A percentile compares a stretch with the other conserved stretches of the same genome.
These are phyloP conservation scores for Cochlearia excelsa DNA, from an alignment of 345 rosid genomes.

Conservation along the genomic window DNA sequence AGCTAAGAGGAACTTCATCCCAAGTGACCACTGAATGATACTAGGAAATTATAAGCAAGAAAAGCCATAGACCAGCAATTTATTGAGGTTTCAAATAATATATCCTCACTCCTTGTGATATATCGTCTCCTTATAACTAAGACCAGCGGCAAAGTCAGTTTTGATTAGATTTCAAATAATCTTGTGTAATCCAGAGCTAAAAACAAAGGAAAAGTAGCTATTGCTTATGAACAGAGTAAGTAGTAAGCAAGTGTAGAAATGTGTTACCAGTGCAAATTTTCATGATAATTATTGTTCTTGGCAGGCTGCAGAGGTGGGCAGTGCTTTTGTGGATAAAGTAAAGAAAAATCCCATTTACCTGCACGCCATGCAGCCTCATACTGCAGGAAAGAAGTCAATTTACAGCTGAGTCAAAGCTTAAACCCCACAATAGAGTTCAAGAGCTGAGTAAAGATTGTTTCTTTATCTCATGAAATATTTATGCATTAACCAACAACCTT, in stretches of 20 bases:
- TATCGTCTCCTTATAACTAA: conserved; percentile 2
- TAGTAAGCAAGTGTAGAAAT: background rate
- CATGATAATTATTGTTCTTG: conserved; percentile 61
- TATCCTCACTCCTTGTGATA: conserved; percentile 14
- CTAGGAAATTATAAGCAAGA: conserved; percentile 9
- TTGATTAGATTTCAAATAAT: conserved; percentile 11
- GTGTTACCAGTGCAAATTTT: conserved; percentile 75
- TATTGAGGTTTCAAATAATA: conserved; percentile 11
- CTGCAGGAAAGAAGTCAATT: conserved; percentile 47
- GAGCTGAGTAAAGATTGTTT: conserved; percentile 7
- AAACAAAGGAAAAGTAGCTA: conserved; percentile 6
- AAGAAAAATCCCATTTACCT: conserved; percentile 94
- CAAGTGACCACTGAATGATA: conserved; percentile 18
- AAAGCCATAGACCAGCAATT: conserved; percentile 14
- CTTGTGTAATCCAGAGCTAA: conserved; percentile 27
- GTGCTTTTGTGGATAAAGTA: conserved; percentile 47
- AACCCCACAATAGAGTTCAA: conserved; percentile 15
- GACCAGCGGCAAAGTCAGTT: conserved; percentile 13
- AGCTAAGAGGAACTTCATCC: conserved; percentile 6
- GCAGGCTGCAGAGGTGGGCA: conserved; percentile 44
- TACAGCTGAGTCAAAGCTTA: conserved; percentile 23
- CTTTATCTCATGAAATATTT: conserved; percentile 15
- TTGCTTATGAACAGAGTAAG: conserved; percentile 20
- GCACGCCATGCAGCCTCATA: conserved; percentile 98
- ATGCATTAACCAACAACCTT: conserved; percentile 11